Conservation (phyloP, 2,329 filamentous ascomycete genomes). For the Rutstroemia sp. region DNA sequence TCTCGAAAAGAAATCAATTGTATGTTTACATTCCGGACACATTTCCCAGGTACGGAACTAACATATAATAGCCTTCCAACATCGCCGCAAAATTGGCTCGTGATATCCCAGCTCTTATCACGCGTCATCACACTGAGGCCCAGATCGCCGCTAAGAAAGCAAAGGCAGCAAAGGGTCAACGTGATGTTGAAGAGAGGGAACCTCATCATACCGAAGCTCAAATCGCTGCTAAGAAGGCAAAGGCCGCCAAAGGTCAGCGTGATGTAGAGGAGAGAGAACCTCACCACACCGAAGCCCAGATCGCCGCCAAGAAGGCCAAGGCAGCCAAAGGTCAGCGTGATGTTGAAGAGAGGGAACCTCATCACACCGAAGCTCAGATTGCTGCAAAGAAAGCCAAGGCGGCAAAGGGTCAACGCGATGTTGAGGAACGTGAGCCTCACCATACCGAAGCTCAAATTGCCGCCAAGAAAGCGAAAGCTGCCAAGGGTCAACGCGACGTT, state of each 20-base stretch:
- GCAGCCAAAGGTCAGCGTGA: neutral
- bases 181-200: conserved; percentile 8
- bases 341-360: conserved; percentile 10
- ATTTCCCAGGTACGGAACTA: neutral
- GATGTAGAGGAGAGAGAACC: conserved; percentile 12
- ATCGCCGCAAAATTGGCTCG: neutral
- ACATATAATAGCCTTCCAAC: neutral
- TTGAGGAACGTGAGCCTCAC: conserved; percentile 10
- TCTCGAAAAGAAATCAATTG: conserved; percentile 14
- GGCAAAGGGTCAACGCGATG: conserved; percentile 2
- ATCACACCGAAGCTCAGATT: conserved; percentile 19
- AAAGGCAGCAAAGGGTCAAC: conserved; percentile 5
- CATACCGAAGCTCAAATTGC: conserved; percentile 21
- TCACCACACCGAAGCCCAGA: conserved; percentile 18
- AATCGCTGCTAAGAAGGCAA: conserved; percentile 18
- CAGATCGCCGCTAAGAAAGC: conserved; percentile 18
- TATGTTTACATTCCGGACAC: neutral
- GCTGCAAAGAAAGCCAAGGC: conserved; percentile 16
- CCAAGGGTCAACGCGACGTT: conserved; percentile 1
- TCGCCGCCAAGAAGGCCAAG: conserved; percentile 16
- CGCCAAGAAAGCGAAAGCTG: conserved; percentile 12
- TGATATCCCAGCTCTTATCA: conserved; percentile 4
- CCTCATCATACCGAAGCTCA: conserved; percentile 17
- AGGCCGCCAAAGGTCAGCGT: conserved; percentile 5
- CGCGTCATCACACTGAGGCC: conserved; percentile 12